These are phyloP conservation scores for Saccharomycopsis javanensis DNA, from an alignment of 805 yeast species.

Conservation along the genomic window DNA sequence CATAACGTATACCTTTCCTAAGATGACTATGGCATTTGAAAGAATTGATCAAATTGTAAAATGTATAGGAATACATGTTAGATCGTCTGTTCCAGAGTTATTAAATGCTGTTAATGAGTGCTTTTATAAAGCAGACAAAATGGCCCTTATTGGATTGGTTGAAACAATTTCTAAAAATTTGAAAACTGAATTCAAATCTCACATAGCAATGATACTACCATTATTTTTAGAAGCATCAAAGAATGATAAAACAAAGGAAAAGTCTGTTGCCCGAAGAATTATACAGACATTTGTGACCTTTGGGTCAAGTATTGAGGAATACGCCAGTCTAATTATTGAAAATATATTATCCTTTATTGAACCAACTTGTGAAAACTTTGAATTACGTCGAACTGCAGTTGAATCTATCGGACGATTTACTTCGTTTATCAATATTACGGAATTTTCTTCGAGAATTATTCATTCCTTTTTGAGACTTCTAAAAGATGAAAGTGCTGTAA, in stretches of 20 bases:
- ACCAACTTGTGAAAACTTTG: conserved; percentile 35
- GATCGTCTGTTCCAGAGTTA: conserved; percentile 71
- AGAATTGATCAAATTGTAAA: conserved; percentile 71
- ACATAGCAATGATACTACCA: conserved; percentile 69
- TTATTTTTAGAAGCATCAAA: conserved; percentile 68
- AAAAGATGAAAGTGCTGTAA: conserved; percentile 25
- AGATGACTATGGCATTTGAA: conserved; percentile 81
- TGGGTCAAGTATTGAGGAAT: conserved; percentile 83
- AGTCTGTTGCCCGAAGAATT: conserved; percentile 59
- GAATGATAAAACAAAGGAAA: conserved; percentile 43
- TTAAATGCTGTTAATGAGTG: conserved; percentile 69
- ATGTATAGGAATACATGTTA: conserved; percentile 81
- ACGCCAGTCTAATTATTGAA: conserved; percentile 79
- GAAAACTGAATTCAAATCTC: conserved; percentile 85
- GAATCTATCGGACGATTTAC: conserved; percentile 77
- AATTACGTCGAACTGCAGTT: conserved; percentile 63
- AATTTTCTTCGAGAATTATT: conserved; percentile 82
- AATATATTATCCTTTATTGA: conserved; percentile 76
- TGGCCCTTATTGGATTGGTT: conserved; percentile 63
- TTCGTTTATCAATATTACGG: conserved; percentile 60
- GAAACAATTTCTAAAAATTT: conserved; percentile 80
- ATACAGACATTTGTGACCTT: conserved; percentile 76
- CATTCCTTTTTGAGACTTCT: conserved; percentile 77
- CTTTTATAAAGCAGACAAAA: conserved; percentile 59
- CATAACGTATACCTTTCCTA: conserved; percentile 67